Conservation (phyloP, 352 stramenopile species). For the Globisporangium ultimum region DNA sequence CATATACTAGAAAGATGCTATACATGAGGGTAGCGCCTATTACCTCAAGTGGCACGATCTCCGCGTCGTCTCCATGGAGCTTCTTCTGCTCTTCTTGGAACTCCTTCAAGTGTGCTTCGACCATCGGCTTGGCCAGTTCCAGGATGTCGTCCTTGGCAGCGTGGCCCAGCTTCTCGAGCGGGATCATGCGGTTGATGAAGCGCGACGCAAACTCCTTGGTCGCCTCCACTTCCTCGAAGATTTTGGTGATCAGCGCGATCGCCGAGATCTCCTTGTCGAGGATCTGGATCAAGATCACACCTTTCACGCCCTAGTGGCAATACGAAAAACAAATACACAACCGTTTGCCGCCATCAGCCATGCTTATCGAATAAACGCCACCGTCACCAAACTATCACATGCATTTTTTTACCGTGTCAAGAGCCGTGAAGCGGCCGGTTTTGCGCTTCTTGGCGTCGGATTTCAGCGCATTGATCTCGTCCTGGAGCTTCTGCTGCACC, state of each 20-base stretch:
- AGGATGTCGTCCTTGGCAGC: slow-evolving; percentile 61
- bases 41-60: slow-evolving; percentile 26
- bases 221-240: slow-evolving; percentile 58
- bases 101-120: slow-evolving; percentile 39
- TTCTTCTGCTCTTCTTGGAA: slow-evolving; percentile 24
- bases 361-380: not conserved
- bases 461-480: slow-evolving; percentile 64
- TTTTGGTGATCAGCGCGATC: slow-evolving; percentile 42
- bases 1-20: not conserved
- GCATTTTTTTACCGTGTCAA: slow-evolving; percentile 40
- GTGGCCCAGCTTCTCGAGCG: slow-evolving; percentile 67
- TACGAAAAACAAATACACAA: too few relatives aligned
- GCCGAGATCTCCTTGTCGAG: slow-evolving; percentile 47
- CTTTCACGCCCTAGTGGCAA: slow-evolving; percentile 45
- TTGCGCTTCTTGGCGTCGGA: slow-evolving; percentile 51
- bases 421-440: slow-evolving; percentile 61
- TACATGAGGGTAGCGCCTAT: not conserved
- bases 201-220: slow-evolving; percentile 71
- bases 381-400: not conserved
- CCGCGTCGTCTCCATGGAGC: slow-evolving; percentile 8
- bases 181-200: slow-evolving; percentile 75
- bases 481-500: slow-evolving; percentile 62
- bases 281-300: slow-evolving; percentile 65
- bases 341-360: not conserved
- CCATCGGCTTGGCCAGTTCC: slow-evolving; percentile 47